Conservation (phyloP, 2,329 filamentous ascomycete genomes). For the Aspergillus floridensis region DNA sequence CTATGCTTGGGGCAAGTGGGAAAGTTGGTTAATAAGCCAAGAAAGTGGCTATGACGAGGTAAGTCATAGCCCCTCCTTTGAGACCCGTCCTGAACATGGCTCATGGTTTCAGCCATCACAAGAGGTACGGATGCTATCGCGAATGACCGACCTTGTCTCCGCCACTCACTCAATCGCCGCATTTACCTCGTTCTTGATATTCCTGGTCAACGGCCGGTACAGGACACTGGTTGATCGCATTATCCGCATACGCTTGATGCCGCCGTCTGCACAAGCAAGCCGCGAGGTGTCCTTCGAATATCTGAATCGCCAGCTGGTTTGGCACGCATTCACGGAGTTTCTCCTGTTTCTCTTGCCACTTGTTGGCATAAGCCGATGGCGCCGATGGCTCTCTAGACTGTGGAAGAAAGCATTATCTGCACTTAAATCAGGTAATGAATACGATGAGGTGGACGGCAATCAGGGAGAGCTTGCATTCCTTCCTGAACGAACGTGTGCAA, state of each 20-base stretch:
- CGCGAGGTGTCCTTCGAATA: constrained; percentile 97
- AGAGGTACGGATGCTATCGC: constrained; percentile 59
- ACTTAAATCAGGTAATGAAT: constrained; percentile 50
- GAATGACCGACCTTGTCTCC: constrained; percentile 65
- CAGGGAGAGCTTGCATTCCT: constrained; percentile 79
- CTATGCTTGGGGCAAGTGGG: constrained; percentile 91
- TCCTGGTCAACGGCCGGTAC: constrained; percentile 86
- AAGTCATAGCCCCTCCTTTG: constrained; percentile 3
- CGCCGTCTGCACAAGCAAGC: constrained; percentile 79
- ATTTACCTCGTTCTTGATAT: constrained; percentile 82
- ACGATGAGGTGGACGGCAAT: constrained; percentile 49
- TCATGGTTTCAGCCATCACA: constrained; percentile 42
- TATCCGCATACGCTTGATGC: constrained; percentile 78
- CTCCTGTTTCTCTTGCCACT: constrained; percentile 94
- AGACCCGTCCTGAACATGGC: neutral
- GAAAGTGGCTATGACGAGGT: constrained; percentile 70
- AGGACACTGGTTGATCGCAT: constrained; percentile 84
- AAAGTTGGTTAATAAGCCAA: constrained; percentile 74
- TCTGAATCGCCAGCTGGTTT: constrained; percentile 93
- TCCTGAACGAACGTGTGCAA: constrained; percentile 90
- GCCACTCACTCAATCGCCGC: constrained; percentile 78
- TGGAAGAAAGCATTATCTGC: constrained; percentile 77
- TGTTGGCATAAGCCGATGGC: constrained; percentile 92
- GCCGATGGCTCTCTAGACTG: constrained; percentile 79
- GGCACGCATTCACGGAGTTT: constrained; percentile 99